Evolutionary conservation across 2,329 filamentous ascomycete species (phyloP).

Genomic region (Pseudocercospora crystallina): DNA sequence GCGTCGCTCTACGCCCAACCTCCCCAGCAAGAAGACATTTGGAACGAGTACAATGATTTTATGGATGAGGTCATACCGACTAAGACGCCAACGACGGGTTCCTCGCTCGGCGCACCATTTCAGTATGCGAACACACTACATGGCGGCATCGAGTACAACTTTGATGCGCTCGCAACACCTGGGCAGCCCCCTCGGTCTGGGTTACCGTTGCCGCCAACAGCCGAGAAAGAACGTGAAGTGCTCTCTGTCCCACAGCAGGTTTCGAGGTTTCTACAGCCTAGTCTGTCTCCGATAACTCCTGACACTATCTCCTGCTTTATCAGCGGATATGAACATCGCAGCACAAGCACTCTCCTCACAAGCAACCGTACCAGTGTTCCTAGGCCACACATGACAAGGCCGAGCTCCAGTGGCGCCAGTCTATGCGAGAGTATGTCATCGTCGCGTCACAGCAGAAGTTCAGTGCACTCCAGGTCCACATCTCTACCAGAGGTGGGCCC

Average conservation of each 20-base stretch:
- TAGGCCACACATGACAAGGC: slow-evolving; percentile 7
- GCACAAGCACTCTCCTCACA: slow-evolving; percentile 34
- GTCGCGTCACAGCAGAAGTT: slow-evolving; percentile 29
- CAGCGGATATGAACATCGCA: slow-evolving; percentile 50
- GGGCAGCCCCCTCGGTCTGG: slow-evolving; percentile 15
- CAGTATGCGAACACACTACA: slow-evolving; percentile 58
- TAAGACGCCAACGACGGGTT: slow-evolving; percentile 47
- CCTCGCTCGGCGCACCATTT: slow-evolving; percentile 53
- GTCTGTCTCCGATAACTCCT: slow-evolving; percentile 42
- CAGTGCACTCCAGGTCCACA: slow-evolving; percentile 30
- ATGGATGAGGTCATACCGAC: slow-evolving; percentile 67
- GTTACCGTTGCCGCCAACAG: slow-evolving; percentile 18
- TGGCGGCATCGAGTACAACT: slow-evolving; percentile 10
- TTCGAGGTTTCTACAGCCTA: slow-evolving; percentile 31
- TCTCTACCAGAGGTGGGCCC: slow-evolving; percentile 29
- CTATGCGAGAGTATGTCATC: slow-evolving; percentile 23
- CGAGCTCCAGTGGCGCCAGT: slow-evolving; percentile 8
- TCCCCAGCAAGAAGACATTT: slow-evolving; percentile 74
- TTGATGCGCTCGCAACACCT: slow-evolving; percentile 14
- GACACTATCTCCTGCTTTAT: slow-evolving; percentile 56
- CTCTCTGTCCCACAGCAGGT: slow-evolving; percentile 33
- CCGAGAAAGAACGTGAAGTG: slow-evolving; percentile 3
- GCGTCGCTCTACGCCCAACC: slow-evolving; percentile 17
- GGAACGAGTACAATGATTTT: slow-evolving; percentile 91
- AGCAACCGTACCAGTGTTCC: slow-evolving; percentile 10